Conservation (phyloP, 257 asterid species). For the Petunia axillaris region DNA sequence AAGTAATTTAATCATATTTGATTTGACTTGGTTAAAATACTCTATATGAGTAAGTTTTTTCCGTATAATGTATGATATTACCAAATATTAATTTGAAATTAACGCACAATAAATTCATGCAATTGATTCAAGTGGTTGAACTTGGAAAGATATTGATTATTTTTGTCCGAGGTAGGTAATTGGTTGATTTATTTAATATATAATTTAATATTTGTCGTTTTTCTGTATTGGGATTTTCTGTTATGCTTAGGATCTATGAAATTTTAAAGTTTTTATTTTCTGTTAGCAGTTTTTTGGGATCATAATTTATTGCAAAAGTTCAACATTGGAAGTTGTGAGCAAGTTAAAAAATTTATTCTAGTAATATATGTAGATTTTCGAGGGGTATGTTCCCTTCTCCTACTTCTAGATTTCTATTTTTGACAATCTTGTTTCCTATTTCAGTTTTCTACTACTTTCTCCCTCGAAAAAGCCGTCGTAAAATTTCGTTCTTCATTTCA, state of each 20-base stretch:
- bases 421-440: not conserved
- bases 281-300: not conserved
- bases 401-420: not conserved
- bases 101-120: no score
- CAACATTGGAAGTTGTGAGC: not conserved
- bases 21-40: no score
- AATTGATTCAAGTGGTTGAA: no score
- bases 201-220: not conserved
- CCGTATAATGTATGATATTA: no score
- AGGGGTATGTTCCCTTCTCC: not conserved
- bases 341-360: not conserved
- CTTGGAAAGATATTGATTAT: no score
- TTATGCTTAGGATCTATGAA: not conserved
- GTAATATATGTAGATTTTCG: not conserved
- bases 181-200: not conserved
- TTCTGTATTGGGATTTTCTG: not conserved
- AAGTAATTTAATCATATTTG: no score
- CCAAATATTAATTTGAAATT: no score
- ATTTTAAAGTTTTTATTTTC: not conserved
- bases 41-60: no score
- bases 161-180: not conserved
- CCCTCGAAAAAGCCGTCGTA: no score
- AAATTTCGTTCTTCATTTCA: not conserved
- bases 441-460: no score
- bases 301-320: not conserved